These are phyloP conservation scores for Arthrobotrys sinensis DNA, from an alignment of 2,329 filamentous ascomycete species.

Conservation along the genomic window DNA sequence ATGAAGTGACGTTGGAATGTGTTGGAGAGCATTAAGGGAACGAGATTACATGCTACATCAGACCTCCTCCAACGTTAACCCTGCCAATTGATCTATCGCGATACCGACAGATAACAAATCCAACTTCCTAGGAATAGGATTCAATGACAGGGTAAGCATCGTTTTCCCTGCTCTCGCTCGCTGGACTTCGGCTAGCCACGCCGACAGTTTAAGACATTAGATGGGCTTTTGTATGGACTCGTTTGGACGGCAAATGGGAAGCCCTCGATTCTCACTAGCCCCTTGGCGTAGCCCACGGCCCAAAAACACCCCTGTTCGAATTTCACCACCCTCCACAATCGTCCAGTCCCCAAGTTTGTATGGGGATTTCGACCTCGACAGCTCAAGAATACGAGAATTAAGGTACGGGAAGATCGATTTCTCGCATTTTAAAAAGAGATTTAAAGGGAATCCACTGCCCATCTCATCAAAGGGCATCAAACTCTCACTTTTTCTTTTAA, in stretches of 20 bases:
- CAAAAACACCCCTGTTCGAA: conserved; percentile 39
- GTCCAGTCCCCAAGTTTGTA: conserved; percentile 7
- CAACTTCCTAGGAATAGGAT: background rate
- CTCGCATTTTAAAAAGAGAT: conserved; percentile 37
- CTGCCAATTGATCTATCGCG: conserved; percentile 14
- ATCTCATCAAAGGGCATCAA: background rate
- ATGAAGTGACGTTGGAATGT: conserved; percentile 7
- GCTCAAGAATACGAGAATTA: conserved; percentile 21
- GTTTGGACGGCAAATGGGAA: conserved; percentile 47
- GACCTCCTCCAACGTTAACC: conserved; percentile 1
- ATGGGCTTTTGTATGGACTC: conserved; percentile 40
- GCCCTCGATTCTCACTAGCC: background rate
- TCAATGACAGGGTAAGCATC: conserved; percentile 5
- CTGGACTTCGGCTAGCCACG: conserved; percentile 50
- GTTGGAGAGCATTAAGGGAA: background rate
- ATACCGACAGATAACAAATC: conserved; percentile 1
- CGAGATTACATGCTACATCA: too few relatives aligned
- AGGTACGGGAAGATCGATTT: conserved; percentile 51
- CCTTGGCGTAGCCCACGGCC: conserved; percentile 27
- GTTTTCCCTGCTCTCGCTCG: conserved; percentile 30
- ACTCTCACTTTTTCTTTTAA: background rate
- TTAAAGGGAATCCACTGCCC: conserved; percentile 14
- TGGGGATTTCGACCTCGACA: conserved; percentile 4
- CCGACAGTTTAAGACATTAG: conserved; percentile 33
- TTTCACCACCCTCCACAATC: conserved; percentile 43